Evolutionary conservation across 768 basidiomycete species (phyloP).

Genomic region (Thelephora aurantiotincta): DNA sequence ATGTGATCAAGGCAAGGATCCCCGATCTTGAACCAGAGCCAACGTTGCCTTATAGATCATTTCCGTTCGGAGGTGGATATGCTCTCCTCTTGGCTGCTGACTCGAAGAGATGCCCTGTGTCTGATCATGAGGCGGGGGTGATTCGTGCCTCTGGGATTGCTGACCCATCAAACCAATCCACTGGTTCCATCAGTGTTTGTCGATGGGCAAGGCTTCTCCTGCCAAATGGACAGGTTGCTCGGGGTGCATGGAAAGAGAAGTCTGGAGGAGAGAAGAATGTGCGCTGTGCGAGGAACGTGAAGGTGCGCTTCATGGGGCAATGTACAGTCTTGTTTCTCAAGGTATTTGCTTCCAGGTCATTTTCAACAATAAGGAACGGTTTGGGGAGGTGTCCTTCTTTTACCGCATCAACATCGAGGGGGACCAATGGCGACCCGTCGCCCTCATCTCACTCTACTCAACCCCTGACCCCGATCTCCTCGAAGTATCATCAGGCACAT

Average conservation of each 20-base stretch:
- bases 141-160: background rate
- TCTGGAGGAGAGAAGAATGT: background rate
- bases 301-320: conserved; percentile 1
- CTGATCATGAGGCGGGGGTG: background rate
- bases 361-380: background rate
- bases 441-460: conserved; percentile 5
- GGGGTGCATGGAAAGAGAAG: conserved; percentile 8
- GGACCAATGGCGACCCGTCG: conserved; percentile 1
- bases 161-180: background rate
- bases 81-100: conserved; percentile 10
- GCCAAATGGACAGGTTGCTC: conserved; percentile 10
- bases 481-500: conserved; percentile 1
- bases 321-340: background rate
- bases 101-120: conserved; percentile 1
- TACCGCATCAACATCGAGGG: background rate
- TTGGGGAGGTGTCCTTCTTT: conserved; percentile 7
- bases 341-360: background rate
- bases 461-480: conserved; percentile 5
- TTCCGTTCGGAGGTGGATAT: conserved; percentile 13
- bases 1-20: conserved; percentile 13
- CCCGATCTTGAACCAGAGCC: conserved; percentile 8
- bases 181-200: background rate
- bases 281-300: conserved; percentile 7
- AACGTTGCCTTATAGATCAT: conserved; percentile 1
- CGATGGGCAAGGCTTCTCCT: conserved; percentile 9